Percentiles rank a stretch among this genome's conserved stretches.
Evolutionary conservation across 2,329 filamentous ascomycete species (phyloP).

Genomic region (Aspergillus sp.): DNA sequence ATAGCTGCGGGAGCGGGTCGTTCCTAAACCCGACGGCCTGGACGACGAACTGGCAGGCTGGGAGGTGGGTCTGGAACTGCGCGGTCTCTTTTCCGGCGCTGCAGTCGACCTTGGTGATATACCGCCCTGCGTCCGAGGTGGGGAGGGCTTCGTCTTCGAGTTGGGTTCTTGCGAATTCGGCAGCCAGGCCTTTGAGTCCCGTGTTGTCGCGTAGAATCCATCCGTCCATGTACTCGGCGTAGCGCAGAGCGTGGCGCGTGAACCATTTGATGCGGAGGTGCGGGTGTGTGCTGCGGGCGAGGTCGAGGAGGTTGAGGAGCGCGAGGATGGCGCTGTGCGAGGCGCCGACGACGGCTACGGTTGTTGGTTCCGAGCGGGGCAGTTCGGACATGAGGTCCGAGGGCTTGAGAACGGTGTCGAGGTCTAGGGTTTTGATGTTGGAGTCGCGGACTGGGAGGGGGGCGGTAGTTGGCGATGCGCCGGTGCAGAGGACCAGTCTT

Average conservation of each 20-base stretch:
- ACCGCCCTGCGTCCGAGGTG: slow-evolving; percentile 37
- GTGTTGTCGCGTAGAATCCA: slow-evolving; percentile 59
- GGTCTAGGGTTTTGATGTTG: slow-evolving; percentile 37
- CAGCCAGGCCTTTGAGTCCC: slow-evolving; percentile 53
- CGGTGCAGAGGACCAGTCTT: slow-evolving; percentile 50
- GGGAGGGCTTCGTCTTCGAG: slow-evolving; percentile 45
- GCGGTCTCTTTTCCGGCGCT: slow-evolving; percentile 34
- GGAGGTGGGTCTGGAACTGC: slow-evolving; percentile 40
- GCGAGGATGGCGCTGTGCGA: slow-evolving; percentile 57
- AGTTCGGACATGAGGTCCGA: slow-evolving; percentile 38
- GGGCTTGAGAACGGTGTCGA: slow-evolving; percentile 50
- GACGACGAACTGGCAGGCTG: slow-evolving; percentile 43
- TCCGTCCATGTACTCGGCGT: slow-evolving; percentile 52
- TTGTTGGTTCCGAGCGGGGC: slow-evolving; percentile 25
- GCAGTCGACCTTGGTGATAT: slow-evolving; percentile 42
- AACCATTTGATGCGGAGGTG: slow-evolving; percentile 53
- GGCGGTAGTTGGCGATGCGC: slow-evolving; percentile 41
- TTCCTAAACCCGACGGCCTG: slow-evolving; percentile 52
- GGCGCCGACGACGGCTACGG: slow-evolving; percentile 51
- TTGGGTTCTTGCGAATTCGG: slow-evolving; percentile 50
- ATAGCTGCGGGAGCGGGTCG: slow-evolving; percentile 42
- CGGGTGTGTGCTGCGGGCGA: slow-evolving; percentile 44
- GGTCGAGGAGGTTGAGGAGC: slow-evolving; percentile 50
- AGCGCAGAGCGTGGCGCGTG: slow-evolving; percentile 50
- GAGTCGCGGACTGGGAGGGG: slow-evolving; percentile 35